Base-by-base conservation (phyloP, 108 stramenopile species). In the Licmophora abbreviata region DNA sequence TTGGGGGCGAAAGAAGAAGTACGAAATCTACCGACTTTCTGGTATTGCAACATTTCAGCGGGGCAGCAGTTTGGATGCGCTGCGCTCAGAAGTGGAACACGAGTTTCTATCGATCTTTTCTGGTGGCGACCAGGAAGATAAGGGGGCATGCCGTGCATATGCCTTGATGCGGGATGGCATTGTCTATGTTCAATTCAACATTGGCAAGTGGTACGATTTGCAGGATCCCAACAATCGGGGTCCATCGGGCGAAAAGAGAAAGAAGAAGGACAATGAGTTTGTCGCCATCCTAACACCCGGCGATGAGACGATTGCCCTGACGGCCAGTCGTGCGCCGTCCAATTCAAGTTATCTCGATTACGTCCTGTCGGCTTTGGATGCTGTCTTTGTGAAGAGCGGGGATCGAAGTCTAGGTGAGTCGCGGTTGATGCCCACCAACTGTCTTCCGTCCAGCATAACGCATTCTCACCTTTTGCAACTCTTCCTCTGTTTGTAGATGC, bases 1-100 rank as follows among this genome's bases (percentile, higher is more conserved):
- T 11, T 54, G 44, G 61, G 53, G 61, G 27, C 22, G 15, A 20
- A 63, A 63, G 54, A 63, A 55, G 31, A 43, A 33, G 20, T 63
- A 63, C 29, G 61, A 63, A 34, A 32, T 63, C n/a, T 51, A 63
- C 44, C 43, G 30, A 29, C 54, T 55, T 3, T 10, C 29, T 20
- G 44, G 44, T 7, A 53, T 54, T 3, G 49, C n/a, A n/a, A n/a
- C n/a, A n/a, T n/a, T n/a, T n/a, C n/a, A n/a, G n/a, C n/a, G n/a
- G n/a, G n/a, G n/a, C n/a, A n/a, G n/a, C n/a, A n/a, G n/a, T 48
- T 14, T 44, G 44, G 15, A 17, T 9, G 14, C 9, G 9, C 8
- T 44, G 14, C 44, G 18, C 15, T 9, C 12, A 9, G 44, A 14
- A 9, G 49, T 51, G 4, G 30, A 51, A 34, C 2, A 22, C 12